Conservation (phyloP, 495 filamentous ascomycete genomes). For the Aspergillus funiculosus region DNA sequence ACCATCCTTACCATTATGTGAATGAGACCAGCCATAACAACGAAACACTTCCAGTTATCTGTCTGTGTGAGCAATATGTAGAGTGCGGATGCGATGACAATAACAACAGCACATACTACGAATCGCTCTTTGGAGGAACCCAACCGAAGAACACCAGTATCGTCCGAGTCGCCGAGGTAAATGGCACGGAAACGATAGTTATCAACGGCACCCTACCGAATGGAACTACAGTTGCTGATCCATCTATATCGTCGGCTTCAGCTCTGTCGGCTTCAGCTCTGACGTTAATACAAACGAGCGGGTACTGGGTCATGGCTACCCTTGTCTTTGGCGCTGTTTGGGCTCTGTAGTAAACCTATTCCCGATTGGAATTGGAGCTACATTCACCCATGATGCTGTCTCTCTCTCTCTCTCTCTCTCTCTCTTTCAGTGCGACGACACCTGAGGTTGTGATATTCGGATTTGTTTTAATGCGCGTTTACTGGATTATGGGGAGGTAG, state of each 20-base stretch:
- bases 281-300: slow-evolving; percentile 41
- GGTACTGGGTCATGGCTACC: slow-evolving; percentile 59
- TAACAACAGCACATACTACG: slow-evolving; percentile 49
- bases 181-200: slow-evolving; percentile 68
- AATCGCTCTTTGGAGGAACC: slow-evolving; percentile 60
- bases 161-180: slow-evolving; percentile 56
- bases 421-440: background rate
- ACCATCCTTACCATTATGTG: slow-evolving; percentile 53
- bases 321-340: slow-evolving; percentile 48
- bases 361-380: background rate
- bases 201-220: slow-evolving; percentile 85
- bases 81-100: slow-evolving; percentile 84
- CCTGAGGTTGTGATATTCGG: background rate
- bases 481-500: no score
- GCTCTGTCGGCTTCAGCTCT: slow-evolving; percentile 28
- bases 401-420: background rate
- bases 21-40: slow-evolving; percentile 45
- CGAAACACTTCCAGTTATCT: slow-evolving; percentile 65
- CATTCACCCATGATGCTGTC: background rate
- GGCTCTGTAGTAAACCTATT: slow-evolving; percentile 21
- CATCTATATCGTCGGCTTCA: slow-evolving; percentile 19
- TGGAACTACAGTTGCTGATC: slow-evolving; percentile 64
- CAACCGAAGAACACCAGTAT: slow-evolving; percentile 60
- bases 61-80: slow-evolving; percentile 63
- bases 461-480: no score